These are phyloP conservation scores for Marasmius fiardii DNA, from an alignment of 1,284 basidiomycete species.

Conservation along the genomic window DNA sequence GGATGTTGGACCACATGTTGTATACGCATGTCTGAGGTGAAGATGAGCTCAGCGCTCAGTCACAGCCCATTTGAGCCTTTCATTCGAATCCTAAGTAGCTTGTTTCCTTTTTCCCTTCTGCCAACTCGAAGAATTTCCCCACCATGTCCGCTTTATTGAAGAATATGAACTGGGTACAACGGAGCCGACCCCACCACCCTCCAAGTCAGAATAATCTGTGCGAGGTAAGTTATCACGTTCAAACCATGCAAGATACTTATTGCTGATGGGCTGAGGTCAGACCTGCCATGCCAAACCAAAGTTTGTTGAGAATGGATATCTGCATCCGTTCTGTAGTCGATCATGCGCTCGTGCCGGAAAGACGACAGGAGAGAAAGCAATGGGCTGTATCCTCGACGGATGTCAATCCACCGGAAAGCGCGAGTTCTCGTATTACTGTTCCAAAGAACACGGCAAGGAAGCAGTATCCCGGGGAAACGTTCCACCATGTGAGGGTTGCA, in stretches of 20 bases:
- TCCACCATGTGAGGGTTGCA: constrained; percentile 47
- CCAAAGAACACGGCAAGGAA: constrained; percentile 52
- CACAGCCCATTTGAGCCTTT: not conserved
- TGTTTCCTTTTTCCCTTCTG: not conserved
- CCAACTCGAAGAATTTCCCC: no score
- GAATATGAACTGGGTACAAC: not conserved
- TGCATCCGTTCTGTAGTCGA: constrained; percentile 57
- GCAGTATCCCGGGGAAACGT: constrained; percentile 43
- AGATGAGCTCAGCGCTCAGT: not conserved
- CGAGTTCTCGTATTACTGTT: constrained; percentile 49
- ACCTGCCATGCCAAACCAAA: constrained; percentile 55
- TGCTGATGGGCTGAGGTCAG: constrained; percentile 27
- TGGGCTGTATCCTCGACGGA: constrained; percentile 41
- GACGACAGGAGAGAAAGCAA: constrained; percentile 27
- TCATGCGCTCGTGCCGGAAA: constrained; percentile 48
- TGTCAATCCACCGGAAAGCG: constrained; percentile 47
- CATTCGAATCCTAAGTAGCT: not conserved
- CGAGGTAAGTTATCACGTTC: not conserved
- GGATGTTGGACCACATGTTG: not conserved
- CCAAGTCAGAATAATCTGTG: constrained; percentile 9
- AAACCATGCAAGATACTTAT: no score
- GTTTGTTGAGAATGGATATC: constrained; percentile 50
- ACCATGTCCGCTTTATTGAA: constrained; percentile 1
- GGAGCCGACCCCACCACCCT: not conserved
- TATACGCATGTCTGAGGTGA: not conserved